Percentiles rank a stretch among this genome's conserved stretches.
Evolutionary conservation across 768 basidiomycete genomes (phyloP).

Genomic region (Termitomyces sp.): DNA sequence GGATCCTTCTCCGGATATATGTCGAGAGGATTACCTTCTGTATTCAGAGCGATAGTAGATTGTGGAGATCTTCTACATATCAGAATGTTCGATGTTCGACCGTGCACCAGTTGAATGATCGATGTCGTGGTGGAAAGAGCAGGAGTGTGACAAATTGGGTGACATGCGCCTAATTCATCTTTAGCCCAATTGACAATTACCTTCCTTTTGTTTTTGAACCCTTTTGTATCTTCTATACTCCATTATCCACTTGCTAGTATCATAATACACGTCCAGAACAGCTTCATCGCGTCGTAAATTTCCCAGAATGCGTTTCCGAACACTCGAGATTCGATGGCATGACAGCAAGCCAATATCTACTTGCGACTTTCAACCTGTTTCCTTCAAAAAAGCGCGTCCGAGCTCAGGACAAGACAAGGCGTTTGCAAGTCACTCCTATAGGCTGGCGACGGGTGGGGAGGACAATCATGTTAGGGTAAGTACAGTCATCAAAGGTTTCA

Average conservation of each 20-base stretch:
- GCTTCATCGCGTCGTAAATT: slow-evolving; percentile 13
- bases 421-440: slow-evolving; percentile 72
- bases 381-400: slow-evolving; percentile 79
- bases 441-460: slow-evolving; percentile 91
- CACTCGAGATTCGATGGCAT: slow-evolving; percentile 95
- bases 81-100: background rate
- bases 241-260: background rate
- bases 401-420: slow-evolving; percentile 41
- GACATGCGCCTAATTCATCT: slow-evolving; percentile 4
- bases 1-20: background rate
- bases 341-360: slow-evolving; percentile 94
- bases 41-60: background rate
- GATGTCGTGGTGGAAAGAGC: background rate
- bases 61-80: background rate
- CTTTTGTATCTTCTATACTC: background rate
- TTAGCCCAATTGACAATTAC: background rate
- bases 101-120: background rate
- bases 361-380: slow-evolving; percentile 88
- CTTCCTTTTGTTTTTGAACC: slow-evolving; percentile 3
- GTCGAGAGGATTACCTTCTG: background rate
- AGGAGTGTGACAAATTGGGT: slow-evolving; percentile 6
- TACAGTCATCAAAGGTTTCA: slow-evolving; percentile 19
- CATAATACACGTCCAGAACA: slow-evolving; percentile 10
- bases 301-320: slow-evolving; percentile 71
- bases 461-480: slow-evolving; percentile 95